Conservation (phyloP, 192 early-diverging fungal species). For the Obelidium mucronatum region DNA sequence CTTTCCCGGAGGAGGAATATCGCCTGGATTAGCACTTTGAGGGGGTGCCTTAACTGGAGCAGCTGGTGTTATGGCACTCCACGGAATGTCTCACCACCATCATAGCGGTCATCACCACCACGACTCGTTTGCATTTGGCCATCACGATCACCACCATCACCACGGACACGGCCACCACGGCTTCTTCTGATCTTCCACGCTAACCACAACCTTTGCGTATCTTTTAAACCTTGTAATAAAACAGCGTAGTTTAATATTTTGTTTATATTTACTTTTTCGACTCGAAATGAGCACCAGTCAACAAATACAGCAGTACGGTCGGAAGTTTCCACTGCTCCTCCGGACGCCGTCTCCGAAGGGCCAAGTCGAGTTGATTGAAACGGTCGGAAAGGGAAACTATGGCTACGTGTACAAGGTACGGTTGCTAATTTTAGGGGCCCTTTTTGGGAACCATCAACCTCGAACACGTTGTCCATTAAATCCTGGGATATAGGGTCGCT, state of each 20-base stretch:
- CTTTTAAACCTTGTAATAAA: neutral
- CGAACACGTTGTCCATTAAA: neutral
- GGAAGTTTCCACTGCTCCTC: conserved; percentile 68
- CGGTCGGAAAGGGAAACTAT: conserved; percentile 75
- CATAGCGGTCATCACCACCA: conserved; percentile 1
- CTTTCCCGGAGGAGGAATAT: neutral
- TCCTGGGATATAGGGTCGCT: conserved; percentile 50
- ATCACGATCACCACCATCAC: neutral
- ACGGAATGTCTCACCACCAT: neutral
- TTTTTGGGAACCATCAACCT: neutral
- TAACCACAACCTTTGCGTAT: neutral
- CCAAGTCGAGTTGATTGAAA: conserved; percentile 70
- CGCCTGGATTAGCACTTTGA: neutral
- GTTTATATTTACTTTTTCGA: neutral
- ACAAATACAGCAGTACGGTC: conserved; percentile 62
- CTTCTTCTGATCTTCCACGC: neutral
- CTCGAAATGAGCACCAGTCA: too few species aligned
- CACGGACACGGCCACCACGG: neutral
- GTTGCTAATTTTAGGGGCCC: too few species aligned
- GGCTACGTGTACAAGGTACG: conserved; percentile 70
- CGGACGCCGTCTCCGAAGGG: conserved; percentile 62
- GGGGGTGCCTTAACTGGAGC: conserved; percentile 19
- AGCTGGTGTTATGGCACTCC: neutral
- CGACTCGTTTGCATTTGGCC: neutral
- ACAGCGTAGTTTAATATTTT: neutral